Evolutionary conservation across 78 protist genomes (phyloP), one percentile per base, ranked within the genome.

Genomic region (slime mould (Dictyostelium discoideum)): DNA sequence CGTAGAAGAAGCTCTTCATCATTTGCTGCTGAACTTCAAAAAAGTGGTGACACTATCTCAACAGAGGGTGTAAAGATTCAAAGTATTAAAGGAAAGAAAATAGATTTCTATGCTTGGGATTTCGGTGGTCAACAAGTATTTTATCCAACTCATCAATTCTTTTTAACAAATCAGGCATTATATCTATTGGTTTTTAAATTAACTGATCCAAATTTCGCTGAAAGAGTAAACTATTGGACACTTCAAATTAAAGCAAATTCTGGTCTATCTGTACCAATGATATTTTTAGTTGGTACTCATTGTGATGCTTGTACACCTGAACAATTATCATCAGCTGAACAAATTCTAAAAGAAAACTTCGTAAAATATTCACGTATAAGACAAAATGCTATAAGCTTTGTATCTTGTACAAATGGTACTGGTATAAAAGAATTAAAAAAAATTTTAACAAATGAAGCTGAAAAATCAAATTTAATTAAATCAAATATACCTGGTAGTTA

Each of bases 141-240:
- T 42, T 92, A 92, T 50, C 92, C 96, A 63, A 92, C 96, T 3
- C 96, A 92, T 80, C 96, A 94, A 79, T 94, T 94, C 93, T 94
- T 94, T 72, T 85, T 94, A 74, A 83, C 93, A 0, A 26, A 42
- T 16, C 63, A 79, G 11, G 96, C 96, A 46, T 54, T 93, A 40
- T 82, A 82, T 57, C 42, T 93, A 48, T 92, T 93, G 6, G 92
- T 86, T 3, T 93, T 86, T 50, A 73, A 86, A 37, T 22, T 89
- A 8, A 89, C 94, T 14, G 94, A 89, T 46, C 76, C 94, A 29
- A 89, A 89, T 39, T 89, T 84, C 29, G 94, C 94, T 5, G 94
- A 89, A 57, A 69, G 94, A 40, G 94, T 89, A 26, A 85, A 89
- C 54, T 89, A 89, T 69, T 89, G 94, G 94, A 60, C 22, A 4